Evolutionary conservation across 2,329 filamentous ascomycete genomes (phyloP), one percentile per base, ranked within the genome.

Genomic region (Fusarium acutatum): DNA sequence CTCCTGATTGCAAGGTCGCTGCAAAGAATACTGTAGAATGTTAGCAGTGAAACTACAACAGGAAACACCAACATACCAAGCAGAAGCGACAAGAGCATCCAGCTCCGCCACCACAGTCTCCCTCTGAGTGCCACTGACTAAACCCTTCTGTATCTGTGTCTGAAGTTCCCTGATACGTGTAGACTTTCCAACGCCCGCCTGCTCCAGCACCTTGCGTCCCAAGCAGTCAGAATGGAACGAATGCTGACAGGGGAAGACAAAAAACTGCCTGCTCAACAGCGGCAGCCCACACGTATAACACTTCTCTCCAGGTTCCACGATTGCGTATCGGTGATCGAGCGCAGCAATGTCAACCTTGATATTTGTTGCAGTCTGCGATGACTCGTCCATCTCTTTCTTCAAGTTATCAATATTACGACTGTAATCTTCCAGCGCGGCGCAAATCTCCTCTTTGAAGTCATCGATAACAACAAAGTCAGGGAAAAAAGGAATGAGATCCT

Each of bases 391-490:
- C 82, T 98, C 96, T 73, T 92, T 91, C 79, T 95, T 95, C 43
- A 99, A 85, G 4, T 86, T 87, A 78, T 98, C 96, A 75, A 99
- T 99, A 75, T 94, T 94, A 41, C 94, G 92, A 52, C 91, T 93
- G 84, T 99, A 99, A 72, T 97, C 94, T 82, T 99, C 96, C 3
- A 99, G 88, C 2, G 97, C 96, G 0, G 90, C 87, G 83, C 96
- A 99, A 41, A 99, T 98, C 81, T 99, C 96, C 72, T 98, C 95
- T 80, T 98, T 98, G 88, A 99, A 99, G 82, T 98, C 96, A 80
- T 99, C 96, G 71, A 99, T 98, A 58, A 98, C 93, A 30, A 98
- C 95, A 80, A 99, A 99, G 81, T 99, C 96, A 0, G 96, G 96
- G 84, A 99, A 99, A 86, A 99, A 98, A 0, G 96, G 96, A 44